Conservation (phyloP, 768 basidiomycete genomes). For the button mushroom (Agaricus bisporus) region DNA sequence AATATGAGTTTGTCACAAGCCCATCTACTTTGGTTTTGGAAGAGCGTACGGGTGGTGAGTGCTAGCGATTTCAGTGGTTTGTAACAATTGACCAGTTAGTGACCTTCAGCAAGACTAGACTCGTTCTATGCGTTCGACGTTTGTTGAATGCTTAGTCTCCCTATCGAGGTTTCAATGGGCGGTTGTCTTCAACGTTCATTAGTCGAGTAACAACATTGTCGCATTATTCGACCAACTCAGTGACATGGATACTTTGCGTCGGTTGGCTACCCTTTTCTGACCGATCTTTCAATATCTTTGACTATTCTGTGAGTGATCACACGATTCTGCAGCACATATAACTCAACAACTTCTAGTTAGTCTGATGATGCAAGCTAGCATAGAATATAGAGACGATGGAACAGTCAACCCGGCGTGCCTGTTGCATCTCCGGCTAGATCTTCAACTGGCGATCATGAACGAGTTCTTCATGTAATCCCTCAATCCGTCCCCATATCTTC, state of each 20-base stretch:
- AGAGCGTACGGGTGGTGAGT: constrained; percentile 90
- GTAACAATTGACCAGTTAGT: neutral
- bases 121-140: constrained; percentile 96
- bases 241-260: constrained; percentile 78
- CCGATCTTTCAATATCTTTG: constrained; percentile 96
- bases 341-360: constrained; percentile 43
- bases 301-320: constrained; percentile 74
- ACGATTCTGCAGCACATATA: neutral
- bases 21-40: constrained; percentile 96
- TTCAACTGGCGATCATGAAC: constrained; percentile 66
- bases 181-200: constrained; percentile 96
- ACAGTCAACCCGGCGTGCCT: constrained; percentile 28
- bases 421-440: constrained; percentile 29
- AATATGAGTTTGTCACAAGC: constrained; percentile 96
- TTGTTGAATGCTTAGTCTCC: constrained; percentile 75
- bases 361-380: constrained; percentile 56
- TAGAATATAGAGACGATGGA: constrained; percentile 29
- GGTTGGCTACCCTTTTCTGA: constrained; percentile 80
- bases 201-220: constrained; percentile 96
- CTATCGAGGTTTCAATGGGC: constrained; percentile 87
- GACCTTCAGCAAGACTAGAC: constrained; percentile 61
- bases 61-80: neutral
- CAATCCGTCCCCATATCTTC: constrained; percentile 29
- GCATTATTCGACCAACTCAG: constrained; percentile 87
- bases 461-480: constrained; percentile 33